A percentile compares a stretch with the other conserved stretches of the same genome.
Evolutionary conservation across 2,329 filamentous ascomycete genomes (phyloP).

Genomic region (Ascochyta pisi): DNA sequence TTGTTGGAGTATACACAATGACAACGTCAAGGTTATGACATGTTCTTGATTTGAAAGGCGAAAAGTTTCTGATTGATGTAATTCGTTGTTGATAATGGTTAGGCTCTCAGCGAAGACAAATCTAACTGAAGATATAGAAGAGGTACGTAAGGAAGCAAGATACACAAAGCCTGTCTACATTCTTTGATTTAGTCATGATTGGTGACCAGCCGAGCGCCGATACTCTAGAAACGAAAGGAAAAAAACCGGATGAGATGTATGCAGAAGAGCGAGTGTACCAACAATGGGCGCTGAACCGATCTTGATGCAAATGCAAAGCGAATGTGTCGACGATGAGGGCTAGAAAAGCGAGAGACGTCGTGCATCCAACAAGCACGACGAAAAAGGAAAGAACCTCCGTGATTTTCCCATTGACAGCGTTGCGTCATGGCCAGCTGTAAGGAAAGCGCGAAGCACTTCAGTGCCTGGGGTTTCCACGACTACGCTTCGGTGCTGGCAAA

Average conservation of each 20-base stretch:
- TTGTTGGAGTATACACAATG: not conserved
- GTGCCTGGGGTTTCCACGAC: conserved; percentile 36
- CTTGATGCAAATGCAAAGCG: too few species aligned
- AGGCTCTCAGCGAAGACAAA: conserved; percentile 1
- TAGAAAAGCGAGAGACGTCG: conserved; percentile 10
- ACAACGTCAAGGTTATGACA: not conserved
- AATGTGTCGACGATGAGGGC: conserved; percentile 21
- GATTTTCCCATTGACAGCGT: not conserved
- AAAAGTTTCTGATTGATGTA: too few species aligned
- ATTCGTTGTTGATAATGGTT: not conserved
- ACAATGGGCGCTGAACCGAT: not conserved
- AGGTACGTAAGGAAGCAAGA: not conserved
- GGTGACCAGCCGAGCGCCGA: too few species aligned
- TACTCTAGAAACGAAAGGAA: not conserved
- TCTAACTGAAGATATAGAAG: not conserved
- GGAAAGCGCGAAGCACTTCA: conserved; percentile 15
- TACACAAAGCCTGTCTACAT: not conserved
- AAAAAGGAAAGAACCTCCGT: not conserved
- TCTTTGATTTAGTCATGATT: not conserved
- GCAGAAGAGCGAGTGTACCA: conserved; percentile 18
- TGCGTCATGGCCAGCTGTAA: not conserved
- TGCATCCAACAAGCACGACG: not conserved
- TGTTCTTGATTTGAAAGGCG: too few species aligned
- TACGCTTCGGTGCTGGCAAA: conserved; percentile 35
- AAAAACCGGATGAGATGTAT: not conserved